A percentile compares a stretch with the other conserved stretches of the same genome.
These are phyloP conservation scores for Lophiostoma macrostomum DNA, from an alignment of 495 filamentous ascomycete genomes.

Conservation along the genomic window DNA sequence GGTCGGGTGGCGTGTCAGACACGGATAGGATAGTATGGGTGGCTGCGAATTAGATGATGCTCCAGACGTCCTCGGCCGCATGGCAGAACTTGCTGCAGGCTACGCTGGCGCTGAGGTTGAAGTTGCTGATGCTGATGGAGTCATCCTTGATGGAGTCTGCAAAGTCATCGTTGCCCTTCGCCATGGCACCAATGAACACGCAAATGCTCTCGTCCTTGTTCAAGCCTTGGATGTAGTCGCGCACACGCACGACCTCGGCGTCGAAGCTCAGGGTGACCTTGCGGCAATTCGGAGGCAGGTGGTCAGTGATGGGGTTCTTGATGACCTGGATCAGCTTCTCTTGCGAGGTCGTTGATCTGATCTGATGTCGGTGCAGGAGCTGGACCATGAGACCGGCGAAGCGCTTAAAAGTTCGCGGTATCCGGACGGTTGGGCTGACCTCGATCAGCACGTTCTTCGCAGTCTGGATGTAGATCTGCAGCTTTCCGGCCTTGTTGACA, in stretches of 20 bases:
- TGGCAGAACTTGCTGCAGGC: constrained; percentile 99
- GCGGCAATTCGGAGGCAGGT: constrained; percentile 92
- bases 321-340: constrained; percentile 98
- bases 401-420: constrained; percentile 96
- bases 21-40: constrained; percentile 18
- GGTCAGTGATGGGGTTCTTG: constrained; percentile 94
- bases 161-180: constrained; percentile 92
- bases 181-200: constrained; percentile 98
- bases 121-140: constrained; percentile 96
- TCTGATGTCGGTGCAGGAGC: constrained; percentile 92
- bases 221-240: constrained; percentile 80
- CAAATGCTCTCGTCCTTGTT: constrained; percentile 85
- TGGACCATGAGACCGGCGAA: constrained; percentile 99
- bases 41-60: constrained; percentile 67
- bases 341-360: constrained; percentile 90
- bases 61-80: constrained; percentile 94
- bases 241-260: constrained; percentile 75
- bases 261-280: constrained; percentile 96
- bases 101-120: constrained; percentile 91
- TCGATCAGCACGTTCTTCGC: constrained; percentile 96
- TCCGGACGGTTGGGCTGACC: constrained; percentile 93
- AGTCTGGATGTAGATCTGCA: constrained; percentile 98
- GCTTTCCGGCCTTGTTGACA: constrained; percentile 93
- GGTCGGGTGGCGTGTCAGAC: constrained; percentile 15
- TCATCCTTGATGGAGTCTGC: constrained; percentile 93